Evolutionary conservation across 2,329 filamentous ascomycete species (phyloP), one percentile per base, ranked within the genome.

Genomic region (Gremmenia infestans): DNA sequence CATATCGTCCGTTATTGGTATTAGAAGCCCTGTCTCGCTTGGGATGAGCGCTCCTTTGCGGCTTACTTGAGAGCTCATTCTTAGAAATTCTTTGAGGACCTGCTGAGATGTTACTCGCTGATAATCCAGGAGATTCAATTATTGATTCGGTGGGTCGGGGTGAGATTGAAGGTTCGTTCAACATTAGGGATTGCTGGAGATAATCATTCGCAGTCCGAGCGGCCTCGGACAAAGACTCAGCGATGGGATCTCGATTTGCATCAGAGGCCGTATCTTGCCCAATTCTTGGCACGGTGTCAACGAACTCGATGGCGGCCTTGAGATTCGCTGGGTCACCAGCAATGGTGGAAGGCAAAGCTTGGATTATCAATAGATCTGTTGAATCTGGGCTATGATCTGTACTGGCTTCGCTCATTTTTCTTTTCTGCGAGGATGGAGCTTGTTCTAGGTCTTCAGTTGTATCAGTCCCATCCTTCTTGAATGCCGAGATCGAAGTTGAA

Each of bases 131-230:
- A 22, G 42, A 12, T 19, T 12, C 39, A 42, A 42, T 19, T 1
- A 19, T 17, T n/a, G 39, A 3, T 42, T 17, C 12, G 39, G 43
- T 25, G 9, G 35, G 22, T n/a, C 28, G 19, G 28, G 35, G 22
- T 12, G 37, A 25, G 25, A 50, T 17, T 23, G 7, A n/a, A 25
- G 46, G 46, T 3, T 57, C 37, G 23, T 59, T 59, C 61, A 60
- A 61, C 19, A 65, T 49, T 23, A 61, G 62, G 9, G 55, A 52
- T 39, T 58, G 52, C 32, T 60, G 59, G 14, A 67, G 47, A 50
- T 66, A 65, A 12, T 62, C 58, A 50, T 68, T 64, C 17, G 64
- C 63, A 51, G 52, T 61, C 36, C 59, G 61, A 0, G 61, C 62
- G 23, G 61, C 65, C 47, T 63, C 52, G 5, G 55, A 51, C 4